Conservation (phyloP, 2,329 filamentous ascomycete species). For the Pyricularia sp. region DNA sequence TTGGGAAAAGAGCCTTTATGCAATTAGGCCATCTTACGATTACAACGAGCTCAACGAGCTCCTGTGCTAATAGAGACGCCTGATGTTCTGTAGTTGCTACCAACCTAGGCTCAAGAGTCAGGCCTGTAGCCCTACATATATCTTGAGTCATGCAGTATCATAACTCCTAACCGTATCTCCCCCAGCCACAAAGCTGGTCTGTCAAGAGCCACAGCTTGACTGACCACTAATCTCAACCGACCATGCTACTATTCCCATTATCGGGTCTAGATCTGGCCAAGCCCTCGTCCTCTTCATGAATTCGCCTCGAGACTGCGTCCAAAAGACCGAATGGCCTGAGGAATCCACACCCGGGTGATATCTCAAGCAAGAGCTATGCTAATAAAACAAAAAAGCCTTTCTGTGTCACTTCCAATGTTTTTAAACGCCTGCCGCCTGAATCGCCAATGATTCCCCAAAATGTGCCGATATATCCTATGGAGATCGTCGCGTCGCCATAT, state of each 20-base stretch:
- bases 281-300: background rate
- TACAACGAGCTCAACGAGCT: background rate
- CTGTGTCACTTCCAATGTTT: constrained; percentile 5
- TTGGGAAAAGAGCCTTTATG: background rate
- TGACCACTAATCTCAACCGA: background rate
- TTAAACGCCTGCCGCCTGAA: background rate
- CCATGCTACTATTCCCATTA: background rate
- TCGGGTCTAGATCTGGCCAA: background rate
- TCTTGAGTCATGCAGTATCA: background rate
- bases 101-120: background rate
- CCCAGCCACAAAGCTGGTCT: background rate
- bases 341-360: background rate
- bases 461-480: background rate
- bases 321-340: background rate
- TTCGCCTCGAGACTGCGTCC: background rate
- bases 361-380: background rate
- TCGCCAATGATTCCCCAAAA: background rate
- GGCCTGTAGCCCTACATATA: background rate
- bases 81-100: background rate
- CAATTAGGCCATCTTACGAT: background rate
- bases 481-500: background rate
- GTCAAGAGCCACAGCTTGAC: background rate
- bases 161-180: background rate
- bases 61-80: background rate
- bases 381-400: background rate